Percentiles rank a stretch among this genome's conserved stretches.
phyloP scores from a whole-genome alignment of 306 rosid species.

The Vicia villosa region DNA sequence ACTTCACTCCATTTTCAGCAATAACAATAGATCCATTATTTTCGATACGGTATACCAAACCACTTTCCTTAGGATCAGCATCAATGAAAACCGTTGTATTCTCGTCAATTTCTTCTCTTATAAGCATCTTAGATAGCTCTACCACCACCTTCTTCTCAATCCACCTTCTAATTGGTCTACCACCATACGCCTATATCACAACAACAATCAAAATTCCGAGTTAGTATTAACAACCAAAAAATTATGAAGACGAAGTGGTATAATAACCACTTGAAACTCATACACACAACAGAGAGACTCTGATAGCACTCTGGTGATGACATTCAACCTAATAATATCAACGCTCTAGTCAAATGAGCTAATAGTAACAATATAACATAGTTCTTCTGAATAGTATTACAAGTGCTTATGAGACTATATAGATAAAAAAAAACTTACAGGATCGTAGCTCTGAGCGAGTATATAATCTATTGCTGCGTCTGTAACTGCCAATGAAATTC shows the following conservation, averaged over 20 bases:
- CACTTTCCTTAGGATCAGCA: conserved; percentile 50
- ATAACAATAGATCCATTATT: conserved; percentile 72
- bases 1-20: conserved; percentile 60
- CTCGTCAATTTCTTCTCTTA: conserved; percentile 82
- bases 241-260: too few relatives aligned
- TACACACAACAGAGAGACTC: too few relatives aligned
- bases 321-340: too few relatives aligned
- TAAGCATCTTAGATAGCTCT: conserved; percentile 76
- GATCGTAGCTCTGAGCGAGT: conserved; percentile 77
- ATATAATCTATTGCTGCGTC: conserved; percentile 68
- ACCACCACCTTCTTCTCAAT: conserved; percentile 91
- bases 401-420: too few relatives aligned
- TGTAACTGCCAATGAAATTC: conserved; percentile 80
- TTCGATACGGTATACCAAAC: conserved; percentile 60
- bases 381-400: too few relatives aligned
- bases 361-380: too few relatives aligned
- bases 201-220: background rate
- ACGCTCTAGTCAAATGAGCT: too few relatives aligned
- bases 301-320: too few relatives aligned
- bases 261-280: too few relatives aligned
- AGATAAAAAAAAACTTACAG: conserved; percentile 46
- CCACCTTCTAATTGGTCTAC: conserved; percentile 91
- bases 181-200: conserved; percentile 70
- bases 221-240: background rate
- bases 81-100: conserved; percentile 83